phyloP scores from a whole-genome alignment of 2,329 filamentous ascomycete genomes.

The Aureobasidium namibiae region DNA sequence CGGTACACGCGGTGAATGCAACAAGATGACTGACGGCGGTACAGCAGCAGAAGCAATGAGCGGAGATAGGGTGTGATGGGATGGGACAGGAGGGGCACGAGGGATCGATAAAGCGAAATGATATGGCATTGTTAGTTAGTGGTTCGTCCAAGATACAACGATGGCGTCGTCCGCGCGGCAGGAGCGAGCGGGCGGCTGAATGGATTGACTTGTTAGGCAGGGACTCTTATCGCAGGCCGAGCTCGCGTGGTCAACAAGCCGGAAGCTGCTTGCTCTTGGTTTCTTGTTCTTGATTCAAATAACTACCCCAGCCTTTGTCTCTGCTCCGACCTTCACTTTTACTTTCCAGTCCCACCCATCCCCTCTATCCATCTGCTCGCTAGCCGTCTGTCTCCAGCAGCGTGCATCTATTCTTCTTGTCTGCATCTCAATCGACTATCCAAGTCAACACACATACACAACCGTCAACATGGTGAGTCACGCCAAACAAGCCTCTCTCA shows the following conservation, averaged over 20 bases:
- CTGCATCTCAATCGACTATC: constrained; percentile 12
- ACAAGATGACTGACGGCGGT: not conserved
- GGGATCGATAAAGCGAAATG: not conserved
- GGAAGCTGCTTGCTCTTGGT: constrained; percentile 6
- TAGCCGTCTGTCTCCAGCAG: not conserved
- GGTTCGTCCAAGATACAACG: not conserved
- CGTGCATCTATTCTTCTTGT: constrained; percentile 3
- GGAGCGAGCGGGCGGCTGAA: constrained; percentile 9
- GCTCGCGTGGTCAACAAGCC: constrained; percentile 11
- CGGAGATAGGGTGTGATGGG: not conserved
- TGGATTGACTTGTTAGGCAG: constrained; percentile 8
- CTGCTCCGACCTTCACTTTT: constrained; percentile 5
- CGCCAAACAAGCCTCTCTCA: not conserved
- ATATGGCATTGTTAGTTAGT: constrained; percentile 9
- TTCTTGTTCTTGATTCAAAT: not conserved
- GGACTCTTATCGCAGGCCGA: constrained; percentile 14
- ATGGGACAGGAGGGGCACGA: not conserved
- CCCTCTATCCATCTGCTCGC: not conserved
- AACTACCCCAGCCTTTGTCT: constrained; percentile 10
- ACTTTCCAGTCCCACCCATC: not conserved
- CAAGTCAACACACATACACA: constrained; percentile 14
- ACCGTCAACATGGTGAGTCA: constrained; percentile 17
- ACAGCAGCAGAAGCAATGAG: not conserved
- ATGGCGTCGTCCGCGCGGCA: constrained; percentile 8
- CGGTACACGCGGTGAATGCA: not conserved